These are phyloP conservation scores for Populus pruinosa DNA, from an alignment of 345 rosid species.

Conservation along the genomic window DNA sequence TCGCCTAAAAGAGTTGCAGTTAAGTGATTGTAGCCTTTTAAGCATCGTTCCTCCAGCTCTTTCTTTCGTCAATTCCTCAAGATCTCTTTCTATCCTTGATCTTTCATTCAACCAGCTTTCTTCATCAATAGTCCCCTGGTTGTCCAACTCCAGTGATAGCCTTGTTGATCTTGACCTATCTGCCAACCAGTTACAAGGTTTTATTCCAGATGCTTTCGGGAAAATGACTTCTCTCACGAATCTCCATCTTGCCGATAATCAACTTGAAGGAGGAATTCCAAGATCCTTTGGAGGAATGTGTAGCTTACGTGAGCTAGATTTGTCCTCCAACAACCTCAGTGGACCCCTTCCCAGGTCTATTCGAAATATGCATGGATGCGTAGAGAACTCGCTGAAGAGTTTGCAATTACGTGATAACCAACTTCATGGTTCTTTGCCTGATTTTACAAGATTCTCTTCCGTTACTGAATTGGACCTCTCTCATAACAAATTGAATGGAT, in stretches of 20 bases:
- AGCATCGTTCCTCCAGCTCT: too few relatives aligned
- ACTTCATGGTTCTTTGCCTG: not conserved
- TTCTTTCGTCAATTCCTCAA: not conserved
- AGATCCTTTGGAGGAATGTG: not conserved
- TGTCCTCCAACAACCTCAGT: not conserved
- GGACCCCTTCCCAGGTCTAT: not conserved
- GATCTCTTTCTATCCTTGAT: not conserved
- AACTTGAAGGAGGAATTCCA: not conserved
- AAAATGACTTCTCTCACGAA: not conserved
- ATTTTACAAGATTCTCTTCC: not conserved
- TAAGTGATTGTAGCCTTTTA: not conserved
- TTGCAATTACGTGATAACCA: not conserved
- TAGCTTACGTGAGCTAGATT: not conserved
- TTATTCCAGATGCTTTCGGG: not conserved
- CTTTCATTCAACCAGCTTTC: not conserved
- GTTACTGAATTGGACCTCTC: too few relatives aligned
- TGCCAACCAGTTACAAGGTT: constrained; percentile 1
- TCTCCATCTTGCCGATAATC: not conserved
- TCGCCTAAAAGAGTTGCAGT: not conserved
- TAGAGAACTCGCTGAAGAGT: not conserved
- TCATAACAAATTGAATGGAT: not conserved
- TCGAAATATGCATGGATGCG: not conserved
- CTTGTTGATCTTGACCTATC: constrained; percentile 8
- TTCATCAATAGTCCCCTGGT: constrained; percentile 8
- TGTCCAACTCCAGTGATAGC: constrained; percentile 7